Evolutionary conservation across 1,139 yeast genomes (phyloP).

Genomic region (Wickerhamomyces sp.): DNA sequence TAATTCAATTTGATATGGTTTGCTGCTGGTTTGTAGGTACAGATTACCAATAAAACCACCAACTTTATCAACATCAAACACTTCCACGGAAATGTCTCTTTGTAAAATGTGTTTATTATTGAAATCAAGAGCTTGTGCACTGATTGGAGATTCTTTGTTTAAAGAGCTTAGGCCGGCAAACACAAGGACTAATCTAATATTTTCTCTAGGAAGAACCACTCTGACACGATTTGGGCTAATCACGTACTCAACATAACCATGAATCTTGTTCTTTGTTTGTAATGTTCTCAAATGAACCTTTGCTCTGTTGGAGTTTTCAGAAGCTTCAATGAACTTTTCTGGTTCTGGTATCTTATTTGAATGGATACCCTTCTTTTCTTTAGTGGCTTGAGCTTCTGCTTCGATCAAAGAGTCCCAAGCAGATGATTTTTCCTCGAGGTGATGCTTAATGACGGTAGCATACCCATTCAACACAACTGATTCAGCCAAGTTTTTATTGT

Average conservation of each 20-base stretch:
- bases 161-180: constrained; percentile 65
- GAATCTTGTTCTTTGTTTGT: constrained; percentile 58
- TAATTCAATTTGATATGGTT: constrained; percentile 61
- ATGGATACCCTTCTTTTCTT: constrained; percentile 58
- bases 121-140: constrained; percentile 52
- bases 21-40: constrained; percentile 45
- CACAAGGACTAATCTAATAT: constrained; percentile 62
- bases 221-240: constrained; percentile 65
- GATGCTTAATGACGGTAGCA: constrained; percentile 77
- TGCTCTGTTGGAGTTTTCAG: constrained; percentile 69
- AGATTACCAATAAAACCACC: constrained; percentile 81
- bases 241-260: constrained; percentile 70
- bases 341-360: constrained; percentile 54
- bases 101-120: constrained; percentile 59
- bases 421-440: constrained; percentile 65
- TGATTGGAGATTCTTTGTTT: constrained; percentile 36
- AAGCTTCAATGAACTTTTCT: constrained; percentile 71
- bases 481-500: constrained; percentile 58
- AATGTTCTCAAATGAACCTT: constrained; percentile 69
- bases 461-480: constrained; percentile 59
- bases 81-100: constrained; percentile 66
- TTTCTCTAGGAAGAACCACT: constrained; percentile 67
- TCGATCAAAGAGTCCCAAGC: constrained; percentile 78
- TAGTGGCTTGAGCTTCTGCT: constrained; percentile 58
- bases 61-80: constrained; percentile 67